Conservation (phyloP, 805 yeast species). For the Metschnikowia kunwiensis region DNA sequence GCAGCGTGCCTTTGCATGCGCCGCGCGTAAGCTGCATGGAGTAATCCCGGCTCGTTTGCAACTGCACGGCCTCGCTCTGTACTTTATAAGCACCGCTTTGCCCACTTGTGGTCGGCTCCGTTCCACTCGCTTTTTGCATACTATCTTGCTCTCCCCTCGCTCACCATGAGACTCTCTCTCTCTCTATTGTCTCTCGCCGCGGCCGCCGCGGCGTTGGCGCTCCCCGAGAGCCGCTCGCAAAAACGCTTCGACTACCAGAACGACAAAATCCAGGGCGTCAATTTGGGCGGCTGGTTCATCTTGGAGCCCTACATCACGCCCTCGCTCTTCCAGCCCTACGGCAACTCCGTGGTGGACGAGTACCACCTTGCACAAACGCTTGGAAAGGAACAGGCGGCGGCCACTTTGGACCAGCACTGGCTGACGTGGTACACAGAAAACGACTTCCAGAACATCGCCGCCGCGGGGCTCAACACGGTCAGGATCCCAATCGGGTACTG, state of each 20-base stretch:
- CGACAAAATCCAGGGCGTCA: constrained; percentile 59
- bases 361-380: constrained; percentile 59
- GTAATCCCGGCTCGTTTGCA: constrained; percentile 6
- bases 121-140: background rate
- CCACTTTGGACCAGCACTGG: constrained; percentile 67
- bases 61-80: constrained; percentile 6
- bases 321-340: constrained; percentile 56
- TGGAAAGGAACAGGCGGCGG: constrained; percentile 56
- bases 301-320: constrained; percentile 87
- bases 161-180: constrained; percentile 9
- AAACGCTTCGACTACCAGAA: constrained; percentile 33
- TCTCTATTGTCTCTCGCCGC: constrained; percentile 13
- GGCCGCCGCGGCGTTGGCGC: constrained; percentile 10
- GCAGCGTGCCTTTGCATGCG: too few species aligned
- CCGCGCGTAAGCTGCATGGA: too few species aligned
- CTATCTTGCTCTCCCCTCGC: background rate
- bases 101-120: too few species aligned
- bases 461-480: constrained; percentile 73
- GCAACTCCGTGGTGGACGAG: constrained; percentile 66
- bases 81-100: background rate
- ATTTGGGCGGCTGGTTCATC: constrained; percentile 88
- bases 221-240: constrained; percentile 14
- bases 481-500: constrained; percentile 94
- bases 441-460: constrained; percentile 61
- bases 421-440: constrained; percentile 66